Conservation (phyloP, 768 basidiomycete genomes). For the Neoboletus magnificus region DNA sequence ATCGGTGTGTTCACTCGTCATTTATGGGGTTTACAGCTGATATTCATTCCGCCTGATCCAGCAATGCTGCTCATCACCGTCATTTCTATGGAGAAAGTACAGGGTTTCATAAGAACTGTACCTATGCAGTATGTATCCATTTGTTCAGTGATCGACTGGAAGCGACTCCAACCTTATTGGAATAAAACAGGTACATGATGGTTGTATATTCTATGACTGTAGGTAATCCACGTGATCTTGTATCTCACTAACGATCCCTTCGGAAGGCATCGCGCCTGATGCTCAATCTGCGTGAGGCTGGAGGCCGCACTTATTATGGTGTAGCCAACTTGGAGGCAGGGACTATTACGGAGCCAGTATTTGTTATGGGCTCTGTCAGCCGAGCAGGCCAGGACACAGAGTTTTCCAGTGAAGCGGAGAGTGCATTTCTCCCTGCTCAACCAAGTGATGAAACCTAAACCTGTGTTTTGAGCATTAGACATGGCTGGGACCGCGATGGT, state of each 20-base stretch:
- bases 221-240: not conserved
- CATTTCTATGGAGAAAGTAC: not conserved
- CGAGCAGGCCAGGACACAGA: too few relatives aligned
- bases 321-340: not conserved
- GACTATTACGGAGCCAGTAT: not conserved
- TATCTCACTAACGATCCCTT: not conserved
- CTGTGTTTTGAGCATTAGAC: not conserved
- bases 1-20: not conserved
- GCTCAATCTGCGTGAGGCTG: not conserved
- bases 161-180: too few relatives aligned
- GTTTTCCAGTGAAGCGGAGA: not conserved
- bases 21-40: too few relatives aligned
- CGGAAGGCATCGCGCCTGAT: not conserved
- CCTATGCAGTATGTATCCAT: not conserved
- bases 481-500: not conserved
- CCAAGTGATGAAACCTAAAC: not conserved
- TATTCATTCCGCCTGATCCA: not conserved
- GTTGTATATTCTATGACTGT: not conserved
- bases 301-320: not conserved
- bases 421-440: not conserved
- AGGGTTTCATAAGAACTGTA: too few relatives aligned
- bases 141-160: too few relatives aligned
- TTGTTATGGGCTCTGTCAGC: not conserved
- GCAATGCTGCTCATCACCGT: not conserved
- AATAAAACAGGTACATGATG: too few relatives aligned